Evolutionary conservation across 805 yeast genomes (phyloP).

Genomic region (Suhomyces xylopsoci): DNA sequence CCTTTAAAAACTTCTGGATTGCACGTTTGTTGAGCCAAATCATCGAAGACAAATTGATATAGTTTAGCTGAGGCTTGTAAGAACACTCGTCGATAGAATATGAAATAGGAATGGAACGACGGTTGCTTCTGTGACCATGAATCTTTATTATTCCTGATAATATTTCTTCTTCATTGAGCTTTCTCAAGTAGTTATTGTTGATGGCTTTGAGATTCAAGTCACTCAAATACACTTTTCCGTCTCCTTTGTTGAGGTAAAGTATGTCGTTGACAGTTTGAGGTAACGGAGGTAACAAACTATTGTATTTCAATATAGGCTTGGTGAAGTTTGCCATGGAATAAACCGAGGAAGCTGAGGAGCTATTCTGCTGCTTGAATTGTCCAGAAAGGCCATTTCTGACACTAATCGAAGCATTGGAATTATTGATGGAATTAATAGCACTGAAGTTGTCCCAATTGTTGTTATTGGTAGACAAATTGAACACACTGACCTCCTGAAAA

Average conservation of each 20-base stretch:
- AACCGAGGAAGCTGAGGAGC: constrained; percentile 21
- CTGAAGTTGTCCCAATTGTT: constrained; percentile 1
- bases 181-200: constrained; percentile 27
- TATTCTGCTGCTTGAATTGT: constrained; percentile 1
- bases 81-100: not conserved
- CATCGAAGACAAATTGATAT: constrained; percentile 42
- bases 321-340: constrained; percentile 23
- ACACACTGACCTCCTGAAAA: constrained; percentile 1
- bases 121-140: constrained; percentile 15
- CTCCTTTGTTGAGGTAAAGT: constrained; percentile 26
- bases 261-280: constrained; percentile 26
- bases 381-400: not conserved
- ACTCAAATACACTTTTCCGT: constrained; percentile 31
- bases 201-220: constrained; percentile 41
- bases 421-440: not conserved
- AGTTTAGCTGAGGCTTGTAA: constrained; percentile 20
- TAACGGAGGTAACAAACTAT: constrained; percentile 38
- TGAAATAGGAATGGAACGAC: not conserved
- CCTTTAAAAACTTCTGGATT: constrained; percentile 33
- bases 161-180: constrained; percentile 32
- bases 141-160: constrained; percentile 24
- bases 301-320: constrained; percentile 33
- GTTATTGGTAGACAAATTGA: not conserved
- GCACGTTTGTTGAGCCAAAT: constrained; percentile 46
- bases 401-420: not conserved